Percentiles rank a stretch among this genome's conserved stretches.
phyloP scores from a whole-genome alignment of 192 early-diverging fungal genomes.

The Coemansia javaensis region DNA sequence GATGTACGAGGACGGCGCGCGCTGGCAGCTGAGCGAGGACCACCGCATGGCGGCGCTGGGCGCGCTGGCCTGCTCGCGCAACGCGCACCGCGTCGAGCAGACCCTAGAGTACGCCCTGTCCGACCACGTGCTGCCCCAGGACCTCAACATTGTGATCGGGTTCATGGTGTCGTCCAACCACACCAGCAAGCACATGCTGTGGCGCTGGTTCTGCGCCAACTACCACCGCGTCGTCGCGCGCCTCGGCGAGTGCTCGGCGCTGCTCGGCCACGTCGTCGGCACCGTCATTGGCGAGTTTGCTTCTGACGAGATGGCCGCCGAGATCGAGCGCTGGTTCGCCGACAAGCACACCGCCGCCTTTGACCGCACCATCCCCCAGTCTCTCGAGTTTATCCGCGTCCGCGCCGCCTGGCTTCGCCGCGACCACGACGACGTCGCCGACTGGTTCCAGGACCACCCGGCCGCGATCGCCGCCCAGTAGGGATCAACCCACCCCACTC shows the following conservation, averaged over 20 bases:
- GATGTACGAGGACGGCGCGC: constrained; percentile 44
- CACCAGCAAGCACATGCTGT: constrained; percentile 52
- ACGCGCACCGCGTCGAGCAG: constrained; percentile 23
- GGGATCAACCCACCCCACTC: too few relatives aligned
- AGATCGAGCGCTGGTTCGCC: constrained; percentile 54
- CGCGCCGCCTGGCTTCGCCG: constrained; percentile 46
- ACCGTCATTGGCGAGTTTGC: constrained; percentile 59
- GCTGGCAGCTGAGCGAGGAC: constrained; percentile 49
- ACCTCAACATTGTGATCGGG: constrained; percentile 51
- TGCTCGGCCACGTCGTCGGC: constrained; percentile 60
- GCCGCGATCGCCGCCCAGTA: too few relatives aligned
- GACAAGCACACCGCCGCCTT: constrained; percentile 52
- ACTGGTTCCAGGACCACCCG: constrained; percentile 20
- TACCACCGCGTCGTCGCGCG: constrained; percentile 50
- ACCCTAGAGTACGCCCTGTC: constrained; percentile 39
- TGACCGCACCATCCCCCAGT: constrained; percentile 62
- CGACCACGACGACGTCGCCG: constrained; percentile 21
- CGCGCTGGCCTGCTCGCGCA: constrained; percentile 52
- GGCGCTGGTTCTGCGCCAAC: constrained; percentile 60
- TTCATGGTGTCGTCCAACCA: constrained; percentile 56
- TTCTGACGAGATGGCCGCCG: constrained; percentile 49
- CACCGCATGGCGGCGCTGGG: constrained; percentile 57
- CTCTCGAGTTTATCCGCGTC: constrained; percentile 60
- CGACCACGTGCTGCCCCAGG: constrained; percentile 39
- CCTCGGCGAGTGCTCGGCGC: constrained; percentile 55